phyloP scores from a whole-genome alignment of 2,329 filamentous ascomycete genomes.

The Pseudogymnoascus pannorum region DNA sequence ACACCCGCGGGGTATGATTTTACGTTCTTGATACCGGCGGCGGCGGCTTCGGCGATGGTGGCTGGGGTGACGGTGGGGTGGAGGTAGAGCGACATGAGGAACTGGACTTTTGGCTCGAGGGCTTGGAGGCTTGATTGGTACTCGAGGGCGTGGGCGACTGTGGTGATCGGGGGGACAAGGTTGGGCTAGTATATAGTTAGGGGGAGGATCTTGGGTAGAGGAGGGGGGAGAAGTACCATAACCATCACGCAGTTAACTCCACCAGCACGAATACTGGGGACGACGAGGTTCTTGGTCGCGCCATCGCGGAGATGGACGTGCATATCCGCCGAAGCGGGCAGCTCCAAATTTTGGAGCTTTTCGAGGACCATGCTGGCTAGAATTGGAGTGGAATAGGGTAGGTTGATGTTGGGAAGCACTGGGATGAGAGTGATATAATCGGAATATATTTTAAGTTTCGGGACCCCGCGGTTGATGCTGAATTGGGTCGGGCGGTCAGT shows the following conservation, averaged over 20 bases:
- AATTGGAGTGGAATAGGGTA: background rate
- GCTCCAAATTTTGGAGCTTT: constrained; percentile 35
- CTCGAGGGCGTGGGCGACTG: constrained; percentile 53
- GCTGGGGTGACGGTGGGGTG: constrained; percentile 22
- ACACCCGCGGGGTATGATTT: constrained; percentile 42
- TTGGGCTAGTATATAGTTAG: constrained; percentile 44
- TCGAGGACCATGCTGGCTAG: constrained; percentile 15
- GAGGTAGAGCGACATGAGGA: constrained; percentile 59
- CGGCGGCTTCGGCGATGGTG: constrained; percentile 22
- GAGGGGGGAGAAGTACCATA: constrained; percentile 33
- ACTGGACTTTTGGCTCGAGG: constrained; percentile 56
- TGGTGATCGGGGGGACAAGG: constrained; percentile 55
- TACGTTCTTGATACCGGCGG: constrained; percentile 24
- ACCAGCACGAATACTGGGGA: constrained; percentile 48
- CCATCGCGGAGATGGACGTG: constrained; percentile 63
- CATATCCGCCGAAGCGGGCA: constrained; percentile 60
- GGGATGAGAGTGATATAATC: background rate
- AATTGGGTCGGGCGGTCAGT: constrained; percentile 2
- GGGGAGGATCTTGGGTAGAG: constrained; percentile 10
- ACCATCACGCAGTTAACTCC: constrained; percentile 57
- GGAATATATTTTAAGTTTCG: constrained; percentile 5
- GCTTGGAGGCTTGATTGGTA: constrained; percentile 56
- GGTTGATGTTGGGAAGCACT: background rate
- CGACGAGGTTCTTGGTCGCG: constrained; percentile 52
- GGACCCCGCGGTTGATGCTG: background rate